phyloP scores from a whole-genome alignment of 2,329 filamentous ascomycete species.

The Fusarium mangiferae region DNA sequence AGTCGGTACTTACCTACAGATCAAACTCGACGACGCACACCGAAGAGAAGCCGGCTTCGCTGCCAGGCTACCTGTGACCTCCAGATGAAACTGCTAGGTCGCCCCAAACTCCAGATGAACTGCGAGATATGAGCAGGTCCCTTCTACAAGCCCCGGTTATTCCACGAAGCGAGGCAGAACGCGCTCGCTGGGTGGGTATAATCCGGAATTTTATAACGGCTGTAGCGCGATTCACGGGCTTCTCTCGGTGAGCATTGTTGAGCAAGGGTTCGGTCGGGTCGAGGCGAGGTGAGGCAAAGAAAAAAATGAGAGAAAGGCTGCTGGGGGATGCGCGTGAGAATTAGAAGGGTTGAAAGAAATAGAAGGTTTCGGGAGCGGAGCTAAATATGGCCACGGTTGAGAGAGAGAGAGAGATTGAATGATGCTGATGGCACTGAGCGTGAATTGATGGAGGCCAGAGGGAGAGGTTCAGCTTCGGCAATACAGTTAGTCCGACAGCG shows the following conservation, averaged over 20 bases:
- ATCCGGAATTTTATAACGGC: neutral
- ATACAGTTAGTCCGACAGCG: neutral
- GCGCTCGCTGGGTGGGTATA: conserved; percentile 4
- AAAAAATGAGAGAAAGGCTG: neutral
- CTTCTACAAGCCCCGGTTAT: conserved; percentile 16
- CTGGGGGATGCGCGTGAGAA: no score
- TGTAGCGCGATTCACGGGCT: conserved; percentile 2
- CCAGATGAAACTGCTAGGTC: conserved; percentile 9
- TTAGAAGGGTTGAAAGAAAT: neutral
- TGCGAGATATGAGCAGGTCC: conserved; percentile 2
- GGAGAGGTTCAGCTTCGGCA: neutral
- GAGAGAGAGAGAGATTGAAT: neutral
- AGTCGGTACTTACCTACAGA: neutral
- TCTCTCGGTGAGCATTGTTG: neutral
- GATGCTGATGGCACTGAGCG: neutral
- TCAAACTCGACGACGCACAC: neutral
- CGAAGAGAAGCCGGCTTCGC: conserved; percentile 1
- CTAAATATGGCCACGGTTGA: neutral
- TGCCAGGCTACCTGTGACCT: conserved; percentile 10
- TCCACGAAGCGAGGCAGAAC: neutral
- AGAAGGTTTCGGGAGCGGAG: neutral
- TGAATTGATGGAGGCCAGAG: neutral
- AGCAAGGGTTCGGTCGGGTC: neutral
- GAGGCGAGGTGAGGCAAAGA: neutral
- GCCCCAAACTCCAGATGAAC: conserved; percentile 9